A percentile compares a stretch with the other conserved stretches of the same genome.
Conservation (phyloP, 805 yeast genomes). For the Suhomyces sp. region DNA sequence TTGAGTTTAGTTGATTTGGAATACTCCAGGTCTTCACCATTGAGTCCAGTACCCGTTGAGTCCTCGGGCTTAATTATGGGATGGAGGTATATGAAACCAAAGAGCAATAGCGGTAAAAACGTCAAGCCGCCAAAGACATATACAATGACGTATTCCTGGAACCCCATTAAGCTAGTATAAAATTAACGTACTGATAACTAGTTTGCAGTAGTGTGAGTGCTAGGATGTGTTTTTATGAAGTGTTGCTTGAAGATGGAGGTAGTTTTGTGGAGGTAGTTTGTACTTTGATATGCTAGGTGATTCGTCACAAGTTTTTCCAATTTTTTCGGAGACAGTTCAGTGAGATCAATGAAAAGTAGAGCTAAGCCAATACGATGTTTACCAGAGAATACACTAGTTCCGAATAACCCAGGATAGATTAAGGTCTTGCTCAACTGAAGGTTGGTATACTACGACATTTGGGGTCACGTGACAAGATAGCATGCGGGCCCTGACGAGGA, state of each 20-base stretch:
- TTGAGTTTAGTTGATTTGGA: slow-evolving; percentile 34
- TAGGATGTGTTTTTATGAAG: no score
- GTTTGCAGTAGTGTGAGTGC: background rate
- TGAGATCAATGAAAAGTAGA: background rate
- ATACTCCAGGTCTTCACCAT: slow-evolving; percentile 22
- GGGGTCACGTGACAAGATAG: background rate
- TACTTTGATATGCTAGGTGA: background rate
- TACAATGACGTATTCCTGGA: slow-evolving; percentile 31
- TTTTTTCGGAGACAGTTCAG: background rate
- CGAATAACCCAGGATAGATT: background rate
- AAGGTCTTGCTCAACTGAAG: background rate
- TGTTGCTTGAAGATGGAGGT: no score
- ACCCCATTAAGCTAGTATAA: background rate
- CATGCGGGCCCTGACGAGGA: background rate
- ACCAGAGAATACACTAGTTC: background rate
- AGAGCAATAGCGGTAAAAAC: slow-evolving; percentile 58
- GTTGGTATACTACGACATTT: background rate
- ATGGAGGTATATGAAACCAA: slow-evolving; percentile 38
- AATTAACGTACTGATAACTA: background rate
- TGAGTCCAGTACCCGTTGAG: slow-evolving; percentile 9
- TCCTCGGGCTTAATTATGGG: slow-evolving; percentile 28
- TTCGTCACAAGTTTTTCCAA: background rate
- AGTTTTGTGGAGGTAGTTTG: background rate
- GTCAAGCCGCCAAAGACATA: slow-evolving; percentile 82
- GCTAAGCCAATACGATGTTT: background rate